Evolutionary conservation across 2,329 filamentous ascomycete species (phyloP), one percentile per base, ranked within the genome.

Genomic region (Allantophomopsis lycopodina): DNA sequence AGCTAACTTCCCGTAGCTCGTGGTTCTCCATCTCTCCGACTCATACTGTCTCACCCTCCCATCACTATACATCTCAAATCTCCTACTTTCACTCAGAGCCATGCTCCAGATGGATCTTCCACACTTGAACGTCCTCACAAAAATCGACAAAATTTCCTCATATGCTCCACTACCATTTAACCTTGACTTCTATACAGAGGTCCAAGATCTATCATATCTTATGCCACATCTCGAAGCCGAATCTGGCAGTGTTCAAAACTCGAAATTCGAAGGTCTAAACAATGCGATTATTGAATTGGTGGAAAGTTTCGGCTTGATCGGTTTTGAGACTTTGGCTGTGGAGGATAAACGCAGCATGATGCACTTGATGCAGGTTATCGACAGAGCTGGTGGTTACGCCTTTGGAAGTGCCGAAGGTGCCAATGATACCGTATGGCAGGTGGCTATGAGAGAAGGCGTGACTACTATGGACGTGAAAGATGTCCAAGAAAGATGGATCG

Each of bases 91-190:
- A 40, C 76, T 98, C 47, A 82, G 91, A 48, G 88, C 86, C 51
- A 98, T 98, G 89, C 77, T 98, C 39, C 91, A 96, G 62, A 89
- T 98, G 73, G 91, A 96, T 55, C 82, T 96, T 45, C 87, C 91
- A 1, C 86, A 95, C 55, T 69, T 98, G 49, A 98, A 98, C 55
- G 84, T 98, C 45, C 73, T 98, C 18, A 95, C 88, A 42, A 98
- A 98, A 63, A 94, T 98, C 62, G 91, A 98, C 62, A 95, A 95
- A 55, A 69, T 98, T 40, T 68, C 79, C 30, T 76, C 81, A 39
- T 95, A 94, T 55, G 80, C 85, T 36, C 76, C 84, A 18, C 69
- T 98, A 0, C 86, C 88, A 0, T 95, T 98, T 67, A 94, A 94
- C 52, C 77, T 98, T 43, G 88, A 95, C 48, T 98, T 81, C 60